Evolutionary conservation across 305 asterid genomes (phyloP), one percentile per base, ranked within the genome.

Genomic region (Withania somnifera): DNA sequence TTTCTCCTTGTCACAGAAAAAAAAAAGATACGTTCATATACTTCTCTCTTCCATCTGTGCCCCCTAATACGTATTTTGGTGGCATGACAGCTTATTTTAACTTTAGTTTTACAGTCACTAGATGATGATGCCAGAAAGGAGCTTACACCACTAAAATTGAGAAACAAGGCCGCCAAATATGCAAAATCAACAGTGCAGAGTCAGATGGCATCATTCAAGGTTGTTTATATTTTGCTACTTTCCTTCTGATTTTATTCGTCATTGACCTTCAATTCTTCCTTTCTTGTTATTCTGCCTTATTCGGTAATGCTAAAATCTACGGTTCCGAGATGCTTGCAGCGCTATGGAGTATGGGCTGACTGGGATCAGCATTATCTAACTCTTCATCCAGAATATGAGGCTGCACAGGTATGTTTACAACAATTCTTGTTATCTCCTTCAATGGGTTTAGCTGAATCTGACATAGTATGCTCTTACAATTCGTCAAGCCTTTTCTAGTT

Each of bases 351-450:
- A 77, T 94, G 98, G 98, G 99, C 90, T 19, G 97, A 96, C 82
- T 96, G 99, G 98, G 97, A 96, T 84, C 92, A 92, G 84, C 98
- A 97, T 54, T 94, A 96, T 86, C 97, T 92, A 85, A 96, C 98
- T 86, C 99, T 96, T 78, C 97, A 96, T 90, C 99, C 98, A 54
- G 99, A 94, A 85, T 96, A 96, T 86, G 99, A 96, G 90, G 97
- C 98, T 87, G 98, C 99, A 84, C 99, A 96, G 98, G 99, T 96
- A 86, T 68, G 71, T 78, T 26, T 81, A 78, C 64, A 75, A 53
- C 69, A 84, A 36, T 53, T 75, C 28, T 34, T 73, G 17, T 82
- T n/a, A 47, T 34, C 77, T 66, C 57, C 77, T 7, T 60, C 75
- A 71, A 56, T 61, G 73, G 81, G 36, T 83, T 83, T 38, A 14